phyloP scores from a whole-genome alignment of 1,284 basidiomycete species.

The Cutaneotrichosporon sp. region DNA sequence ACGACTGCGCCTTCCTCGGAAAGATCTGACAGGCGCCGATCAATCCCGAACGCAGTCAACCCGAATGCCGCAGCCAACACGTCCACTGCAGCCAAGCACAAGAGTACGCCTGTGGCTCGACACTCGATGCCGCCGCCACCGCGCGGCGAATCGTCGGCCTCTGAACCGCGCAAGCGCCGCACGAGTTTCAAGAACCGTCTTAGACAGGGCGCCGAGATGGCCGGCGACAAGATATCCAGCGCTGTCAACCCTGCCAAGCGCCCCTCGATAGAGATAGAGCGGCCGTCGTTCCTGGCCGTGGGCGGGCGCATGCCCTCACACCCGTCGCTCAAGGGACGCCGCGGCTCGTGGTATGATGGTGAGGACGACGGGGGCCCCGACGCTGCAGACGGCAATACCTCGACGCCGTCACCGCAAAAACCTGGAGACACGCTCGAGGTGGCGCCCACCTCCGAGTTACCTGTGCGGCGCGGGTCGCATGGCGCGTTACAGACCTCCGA shows the following conservation, averaged over 20 bases:
- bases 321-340: constrained; percentile 1
- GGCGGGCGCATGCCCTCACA: constrained; percentile 14
- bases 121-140: constrained; percentile 23
- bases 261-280: constrained; percentile 15
- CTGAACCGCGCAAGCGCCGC: constrained; percentile 12
- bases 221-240: constrained; percentile 28
- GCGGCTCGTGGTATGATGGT: neutral
- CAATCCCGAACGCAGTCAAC: neutral
- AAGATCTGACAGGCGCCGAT: neutral
- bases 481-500: neutral
- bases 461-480: neutral
- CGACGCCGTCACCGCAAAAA: neutral
- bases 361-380: too few species aligned
- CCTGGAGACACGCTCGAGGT: neutral
- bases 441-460: neutral
- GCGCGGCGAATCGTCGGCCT: constrained; percentile 1
- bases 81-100: neutral
- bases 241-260: constrained; percentile 18
- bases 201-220: constrained; percentile 28
- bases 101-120: neutral
- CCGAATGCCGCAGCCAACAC: neutral
- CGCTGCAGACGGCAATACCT: neutral
- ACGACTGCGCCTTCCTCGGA: neutral
- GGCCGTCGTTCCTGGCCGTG: constrained; percentile 17
- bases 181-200: constrained; percentile 42